A percentile compares a stretch with the other conserved stretches of the same genome.
Evolutionary conservation across 305 asterid genomes (phyloP).

Genomic region (Fraxinus sp.): DNA sequence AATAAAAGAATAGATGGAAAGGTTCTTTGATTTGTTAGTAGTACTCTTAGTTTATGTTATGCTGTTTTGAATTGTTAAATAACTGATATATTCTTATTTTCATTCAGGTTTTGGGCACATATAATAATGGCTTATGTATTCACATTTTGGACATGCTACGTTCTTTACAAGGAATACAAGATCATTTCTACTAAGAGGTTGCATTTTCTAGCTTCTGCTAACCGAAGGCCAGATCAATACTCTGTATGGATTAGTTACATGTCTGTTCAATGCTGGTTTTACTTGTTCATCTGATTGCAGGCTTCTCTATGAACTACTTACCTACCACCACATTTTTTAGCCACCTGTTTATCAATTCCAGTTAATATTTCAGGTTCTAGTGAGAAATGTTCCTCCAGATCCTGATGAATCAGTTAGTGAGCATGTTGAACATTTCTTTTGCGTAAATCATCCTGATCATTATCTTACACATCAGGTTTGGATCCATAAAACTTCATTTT

Average conservation of each 20-base stretch:
- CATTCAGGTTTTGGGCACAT: conserved; percentile 78
- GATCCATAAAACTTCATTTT: conserved; percentile 11
- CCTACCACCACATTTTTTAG: neutral
- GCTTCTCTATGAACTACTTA: conserved; percentile 1
- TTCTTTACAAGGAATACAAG: conserved; percentile 75
- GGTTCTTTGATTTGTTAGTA: neutral
- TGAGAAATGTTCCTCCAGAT: conserved; percentile 91
- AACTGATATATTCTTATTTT: conserved; percentile 10
- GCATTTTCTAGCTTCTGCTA: conserved; percentile 78
- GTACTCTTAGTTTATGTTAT: conserved; percentile 16
- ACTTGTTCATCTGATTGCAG: neutral
- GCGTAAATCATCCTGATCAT: conserved; percentile 78
- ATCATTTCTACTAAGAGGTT: conserved; percentile 66
- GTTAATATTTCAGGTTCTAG: conserved; percentile 70
- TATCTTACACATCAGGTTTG: conserved; percentile 85
- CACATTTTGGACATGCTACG: conserved; percentile 82
- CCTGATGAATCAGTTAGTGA: conserved; percentile 85
- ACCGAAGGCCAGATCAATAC: conserved; percentile 83
- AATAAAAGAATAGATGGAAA: neutral
- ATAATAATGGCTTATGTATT: conserved; percentile 67
- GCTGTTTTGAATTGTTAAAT: conserved; percentile 1
- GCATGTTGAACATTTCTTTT: conserved; percentile 94
- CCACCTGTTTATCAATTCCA: neutral
- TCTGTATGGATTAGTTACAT: conserved; percentile 39
- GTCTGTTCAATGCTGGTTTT: neutral